phyloP scores from a whole-genome alignment of 257 asterid species.

The Ilex aquifolium region DNA sequence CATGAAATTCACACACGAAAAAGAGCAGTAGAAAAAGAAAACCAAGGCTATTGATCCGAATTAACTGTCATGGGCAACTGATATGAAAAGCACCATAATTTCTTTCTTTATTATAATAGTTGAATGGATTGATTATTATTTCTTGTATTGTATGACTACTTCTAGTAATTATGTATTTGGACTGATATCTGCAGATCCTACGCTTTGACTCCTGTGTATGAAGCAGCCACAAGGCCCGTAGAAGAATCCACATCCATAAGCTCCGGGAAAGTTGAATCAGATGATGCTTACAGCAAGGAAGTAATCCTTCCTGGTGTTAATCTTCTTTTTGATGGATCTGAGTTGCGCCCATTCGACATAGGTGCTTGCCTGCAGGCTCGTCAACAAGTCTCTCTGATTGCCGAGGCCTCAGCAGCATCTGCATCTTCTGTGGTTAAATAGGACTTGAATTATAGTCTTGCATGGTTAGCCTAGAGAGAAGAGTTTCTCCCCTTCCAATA shows the following conservation, averaged over 20 bases:
- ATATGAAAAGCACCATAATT: no score
- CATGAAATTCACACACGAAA: no score
- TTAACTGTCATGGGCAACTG: no score
- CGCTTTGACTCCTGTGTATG: constrained; percentile 63
- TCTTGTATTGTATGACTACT: no score
- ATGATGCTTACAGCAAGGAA: constrained; percentile 81
- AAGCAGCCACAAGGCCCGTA: constrained; percentile 50
- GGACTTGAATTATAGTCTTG: background rate
- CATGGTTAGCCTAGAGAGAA: background rate
- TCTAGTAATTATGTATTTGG: constrained; percentile 12
- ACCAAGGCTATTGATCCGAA: no score
- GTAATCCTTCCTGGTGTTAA: constrained; percentile 85
- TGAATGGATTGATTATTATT: no score
- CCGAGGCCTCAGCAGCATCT: constrained; percentile 87
- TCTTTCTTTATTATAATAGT: no score
- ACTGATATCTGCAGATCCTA: constrained; percentile 68
- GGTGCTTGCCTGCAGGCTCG: constrained; percentile 99
- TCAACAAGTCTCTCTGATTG: constrained; percentile 78
- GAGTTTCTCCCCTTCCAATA: no score
- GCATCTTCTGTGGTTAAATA: constrained; percentile 51
- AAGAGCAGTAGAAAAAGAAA: no score
- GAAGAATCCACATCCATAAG: constrained; percentile 58
- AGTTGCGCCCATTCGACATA: constrained; percentile 84
- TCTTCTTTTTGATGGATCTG: constrained; percentile 90
- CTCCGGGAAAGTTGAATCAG: constrained; percentile 57